Evolutionary conservation across 2,329 filamentous ascomycete species (phyloP), one percentile per base, ranked within the genome.

Genomic region (Cladosporium sp.): DNA sequence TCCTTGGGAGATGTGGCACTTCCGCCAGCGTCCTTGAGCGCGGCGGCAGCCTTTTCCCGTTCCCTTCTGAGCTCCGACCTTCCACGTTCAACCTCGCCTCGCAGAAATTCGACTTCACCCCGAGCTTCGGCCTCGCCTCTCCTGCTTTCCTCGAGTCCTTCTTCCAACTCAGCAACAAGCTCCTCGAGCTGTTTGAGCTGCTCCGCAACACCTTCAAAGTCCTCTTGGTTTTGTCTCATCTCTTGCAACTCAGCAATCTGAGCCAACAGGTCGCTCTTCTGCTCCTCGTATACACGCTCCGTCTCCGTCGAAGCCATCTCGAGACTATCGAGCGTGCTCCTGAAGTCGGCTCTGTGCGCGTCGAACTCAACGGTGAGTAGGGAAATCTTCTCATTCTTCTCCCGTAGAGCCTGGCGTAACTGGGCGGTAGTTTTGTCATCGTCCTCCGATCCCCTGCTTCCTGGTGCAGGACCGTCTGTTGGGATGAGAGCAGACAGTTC

Each of bases 131-230:
- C 94, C 79, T 99, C 95, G 7, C 95, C 95, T 64, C 95, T 86
- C 63, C 95, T 86, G 57, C 95, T 93, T 79, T 99, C 95, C 79
- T 99, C 95, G 1, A 99, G 83, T 0, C 95, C 95, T 78, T 99
- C 95, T 77, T 99, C 95, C 0, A 99, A 86, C 77, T 99, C 95
- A 72, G 96, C 94, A 2, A 99, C 95, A 36, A 98, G 85, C 76
- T 98, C 94, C 76, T 98, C 95, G 1, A 99, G 84, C 78, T 97
- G 93, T 80, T 97, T 97, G 63, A 99, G 84, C 78, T 99, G 95
- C 68, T 86, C 86, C 7, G 95, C 93, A 23, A 99, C 93, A 28
- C 89, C 91, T 72, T 97, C 92, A 8, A 99, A 93, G 75, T 99
- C 95, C 66, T 96, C 89, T 48, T 89, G 91, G 53, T 91, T 86